Evolutionary conservation across 1,284 basidiomycete species (phyloP).

Genomic region (Cystodermella granulosa): DNA sequence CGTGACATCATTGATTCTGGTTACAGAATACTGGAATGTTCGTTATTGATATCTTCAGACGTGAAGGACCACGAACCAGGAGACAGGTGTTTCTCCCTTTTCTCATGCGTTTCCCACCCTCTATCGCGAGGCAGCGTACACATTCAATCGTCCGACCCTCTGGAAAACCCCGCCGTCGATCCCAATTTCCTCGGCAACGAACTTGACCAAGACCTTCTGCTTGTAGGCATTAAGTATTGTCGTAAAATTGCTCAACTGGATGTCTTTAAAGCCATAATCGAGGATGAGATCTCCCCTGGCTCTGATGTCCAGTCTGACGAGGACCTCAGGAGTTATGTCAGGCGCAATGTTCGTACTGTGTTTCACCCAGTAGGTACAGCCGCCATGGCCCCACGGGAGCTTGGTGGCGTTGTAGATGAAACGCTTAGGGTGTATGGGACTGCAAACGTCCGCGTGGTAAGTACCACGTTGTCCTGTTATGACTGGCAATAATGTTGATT

Average conservation of each 20-base stretch:
- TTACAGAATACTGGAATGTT: no score
- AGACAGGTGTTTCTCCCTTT: no score
- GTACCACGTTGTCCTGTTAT: background rate
- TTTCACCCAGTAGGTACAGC: slow-evolving; percentile 15
- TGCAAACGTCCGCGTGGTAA: slow-evolving; percentile 5
- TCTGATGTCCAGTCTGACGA: no score
- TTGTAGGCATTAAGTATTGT: no score
- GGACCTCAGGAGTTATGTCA: background rate
- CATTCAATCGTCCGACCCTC: slow-evolving; percentile 37
- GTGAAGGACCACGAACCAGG: no score
- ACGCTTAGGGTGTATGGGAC: slow-evolving; percentile 13
- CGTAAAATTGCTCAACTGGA: no score
- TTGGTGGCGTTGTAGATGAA: slow-evolving; percentile 11
- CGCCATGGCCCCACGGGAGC: slow-evolving; percentile 9
- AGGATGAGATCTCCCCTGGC: no score
- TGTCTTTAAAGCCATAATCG: no score
- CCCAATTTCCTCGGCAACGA: slow-evolving; percentile 40
- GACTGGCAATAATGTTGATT: background rate
- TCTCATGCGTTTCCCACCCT: no score
- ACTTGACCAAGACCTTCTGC: slow-evolving; percentile 37
- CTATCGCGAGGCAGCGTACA: slow-evolving; percentile 25
- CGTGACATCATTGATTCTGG: no score
- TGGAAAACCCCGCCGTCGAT: slow-evolving; percentile 40
- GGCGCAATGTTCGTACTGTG: background rate
- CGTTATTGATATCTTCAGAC: no score